A percentile compares a stretch with the other conserved stretches of the same genome.
Conservation (phyloP, 306 rosid genomes). For the Dryas octopetala region DNA sequence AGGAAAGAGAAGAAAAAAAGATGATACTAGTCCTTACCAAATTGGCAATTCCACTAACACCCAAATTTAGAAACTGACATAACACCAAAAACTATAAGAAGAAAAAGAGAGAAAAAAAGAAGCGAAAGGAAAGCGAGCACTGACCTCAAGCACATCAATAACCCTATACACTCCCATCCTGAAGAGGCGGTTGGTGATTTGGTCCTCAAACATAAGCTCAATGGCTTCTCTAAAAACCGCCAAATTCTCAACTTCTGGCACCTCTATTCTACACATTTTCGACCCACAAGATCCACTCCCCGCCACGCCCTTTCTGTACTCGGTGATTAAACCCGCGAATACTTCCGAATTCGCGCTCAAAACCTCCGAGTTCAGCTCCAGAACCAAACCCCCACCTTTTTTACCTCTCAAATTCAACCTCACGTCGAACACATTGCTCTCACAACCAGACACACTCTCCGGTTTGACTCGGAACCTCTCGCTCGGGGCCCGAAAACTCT, state of each 20-base stretch:
- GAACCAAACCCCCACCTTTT: slow-evolving; percentile 66
- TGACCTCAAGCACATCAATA: slow-evolving; percentile 85
- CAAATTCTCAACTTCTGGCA: slow-evolving; percentile 82
- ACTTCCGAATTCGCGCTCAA: slow-evolving; percentile 74
- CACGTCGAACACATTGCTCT: slow-evolving; percentile 53
- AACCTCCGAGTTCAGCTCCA: slow-evolving; percentile 72
- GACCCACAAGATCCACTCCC: slow-evolving; percentile 34
- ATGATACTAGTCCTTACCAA: no score
- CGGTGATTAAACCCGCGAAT: slow-evolving; percentile 60
- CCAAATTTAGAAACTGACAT: not conserved
- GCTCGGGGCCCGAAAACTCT: slow-evolving; percentile 55
- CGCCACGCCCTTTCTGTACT: slow-evolving; percentile 38
- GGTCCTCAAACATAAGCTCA: slow-evolving; percentile 87
- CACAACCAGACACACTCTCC: slow-evolving; percentile 21
- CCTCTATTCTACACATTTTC: slow-evolving; percentile 77
- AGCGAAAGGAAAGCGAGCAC: slow-evolving; percentile 5
- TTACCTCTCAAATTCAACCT: slow-evolving; percentile 84
- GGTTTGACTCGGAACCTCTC: slow-evolving; percentile 21
- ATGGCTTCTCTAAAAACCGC: slow-evolving; percentile 64
- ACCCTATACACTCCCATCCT: slow-evolving; percentile 70
- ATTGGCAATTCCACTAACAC: no score
- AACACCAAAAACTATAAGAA: not conserved
- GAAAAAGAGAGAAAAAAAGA: not conserved
- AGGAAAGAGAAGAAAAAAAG: no score
- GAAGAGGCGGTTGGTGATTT: slow-evolving; percentile 49